Conservation (phyloP, 306 rosid species). For the Begonia peltatifolia region DNA sequence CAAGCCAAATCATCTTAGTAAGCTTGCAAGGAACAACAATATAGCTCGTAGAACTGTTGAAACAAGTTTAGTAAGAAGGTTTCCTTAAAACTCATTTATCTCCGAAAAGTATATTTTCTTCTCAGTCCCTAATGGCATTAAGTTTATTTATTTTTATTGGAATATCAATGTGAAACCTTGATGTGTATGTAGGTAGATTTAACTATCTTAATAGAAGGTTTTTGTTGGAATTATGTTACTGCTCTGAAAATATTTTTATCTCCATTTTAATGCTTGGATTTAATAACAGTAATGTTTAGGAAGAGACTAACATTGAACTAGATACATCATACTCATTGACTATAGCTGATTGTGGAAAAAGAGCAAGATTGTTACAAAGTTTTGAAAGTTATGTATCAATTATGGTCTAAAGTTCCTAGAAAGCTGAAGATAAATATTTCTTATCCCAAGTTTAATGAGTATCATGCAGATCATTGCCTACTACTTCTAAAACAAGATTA, state of each 20-base stretch:
- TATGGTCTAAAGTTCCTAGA: conserved; percentile 80
- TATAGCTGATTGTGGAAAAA: conserved; percentile 76
- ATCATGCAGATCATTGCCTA: no score
- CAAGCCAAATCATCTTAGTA: conserved; percentile 79
- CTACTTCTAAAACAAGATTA: not conserved
- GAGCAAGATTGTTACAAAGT: conserved; percentile 87
- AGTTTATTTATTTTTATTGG: no score
- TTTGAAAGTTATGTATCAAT: conserved; percentile 44
- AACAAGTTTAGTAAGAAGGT: no score
- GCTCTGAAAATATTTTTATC: no score
- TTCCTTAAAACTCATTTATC: no score
- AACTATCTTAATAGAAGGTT: no score
- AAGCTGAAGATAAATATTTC: conserved; percentile 84
- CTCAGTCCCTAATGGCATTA: not conserved
- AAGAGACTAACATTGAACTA: conserved; percentile 68
- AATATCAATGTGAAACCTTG: no score
- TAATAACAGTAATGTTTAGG: no score
- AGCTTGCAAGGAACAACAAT: conserved; percentile 84
- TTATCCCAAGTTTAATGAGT: no score
- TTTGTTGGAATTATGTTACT: no score
- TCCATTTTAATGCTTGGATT: no score
- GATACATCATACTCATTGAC: conserved; percentile 84
- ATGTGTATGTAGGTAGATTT: no score
- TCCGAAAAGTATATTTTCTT: not conserved
- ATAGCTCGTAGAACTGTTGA: conserved; percentile 69